Evolutionary conservation across 148 eudicot species (phyloP).

Genomic region (Rhododendron simsii): DNA sequence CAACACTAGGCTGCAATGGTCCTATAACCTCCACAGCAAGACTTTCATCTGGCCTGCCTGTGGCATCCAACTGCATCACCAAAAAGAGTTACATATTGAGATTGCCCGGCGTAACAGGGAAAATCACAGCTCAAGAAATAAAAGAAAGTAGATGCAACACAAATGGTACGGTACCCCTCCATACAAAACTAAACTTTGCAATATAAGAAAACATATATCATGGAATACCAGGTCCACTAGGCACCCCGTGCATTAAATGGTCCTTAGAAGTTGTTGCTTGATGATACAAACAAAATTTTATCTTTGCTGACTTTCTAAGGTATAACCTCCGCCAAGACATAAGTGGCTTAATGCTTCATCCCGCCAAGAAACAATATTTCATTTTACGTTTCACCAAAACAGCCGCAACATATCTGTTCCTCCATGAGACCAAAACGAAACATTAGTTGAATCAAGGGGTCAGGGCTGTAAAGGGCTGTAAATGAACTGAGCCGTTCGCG

Average conservation of each 20-base stretch:
- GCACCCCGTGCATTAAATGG: not conserved
- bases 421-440: not conserved
- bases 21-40: slow-evolving; percentile 68
- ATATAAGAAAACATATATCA: not conserved
- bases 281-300: not conserved
- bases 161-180: not conserved
- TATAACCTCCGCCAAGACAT: not conserved
- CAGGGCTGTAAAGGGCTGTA: too few species aligned
- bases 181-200: not conserved
- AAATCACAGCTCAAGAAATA: not conserved
- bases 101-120: not conserved
- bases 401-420: not conserved
- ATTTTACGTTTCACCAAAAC: not conserved
- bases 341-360: not conserved
- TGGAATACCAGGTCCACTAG: not conserved
- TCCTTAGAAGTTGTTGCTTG: not conserved
- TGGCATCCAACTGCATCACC: slow-evolving; percentile 78
- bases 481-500: too few species aligned
- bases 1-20: slow-evolving; percentile 48
- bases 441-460: not conserved
- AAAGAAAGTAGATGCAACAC: not conserved
- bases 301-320: not conserved
- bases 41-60: slow-evolving; percentile 95
- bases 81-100: slow-evolving; percentile 5
- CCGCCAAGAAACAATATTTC: not conserved